Evolutionary conservation across 306 rosid genomes (phyloP).

Genomic region (Prunus padus): DNA sequence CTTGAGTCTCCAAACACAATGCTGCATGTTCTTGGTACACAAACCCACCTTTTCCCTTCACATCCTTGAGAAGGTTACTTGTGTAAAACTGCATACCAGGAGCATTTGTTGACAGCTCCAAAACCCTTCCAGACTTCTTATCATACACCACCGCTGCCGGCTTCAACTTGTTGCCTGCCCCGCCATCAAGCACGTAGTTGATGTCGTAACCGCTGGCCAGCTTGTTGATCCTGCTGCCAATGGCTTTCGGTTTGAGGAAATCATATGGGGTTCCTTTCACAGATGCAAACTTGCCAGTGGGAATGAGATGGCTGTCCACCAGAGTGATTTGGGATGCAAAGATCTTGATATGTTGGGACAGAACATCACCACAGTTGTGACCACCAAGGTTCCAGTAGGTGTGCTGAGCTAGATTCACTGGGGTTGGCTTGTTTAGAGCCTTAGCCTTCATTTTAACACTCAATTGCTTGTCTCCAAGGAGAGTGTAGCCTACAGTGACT

Average conservation of each 20-base stretch:
- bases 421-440: constrained; percentile 82
- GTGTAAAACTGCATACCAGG: constrained; percentile 88
- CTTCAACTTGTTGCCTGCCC: constrained; percentile 26
- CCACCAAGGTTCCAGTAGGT: constrained; percentile 84
- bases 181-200: constrained; percentile 64
- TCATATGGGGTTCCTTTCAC: constrained; percentile 76
- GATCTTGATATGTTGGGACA: constrained; percentile 53
- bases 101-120: constrained; percentile 59
- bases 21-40: constrained; percentile 54
- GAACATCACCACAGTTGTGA: constrained; percentile 71
- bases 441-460: constrained; percentile 55
- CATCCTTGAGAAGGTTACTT: constrained; percentile 44
- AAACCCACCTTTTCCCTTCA: constrained; percentile 67
- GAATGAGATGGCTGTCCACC: constrained; percentile 60
- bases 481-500: constrained; percentile 56
- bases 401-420: constrained; percentile 79
- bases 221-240: constrained; percentile 65
- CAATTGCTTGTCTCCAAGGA: constrained; percentile 43
- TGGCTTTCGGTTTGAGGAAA: constrained; percentile 53
- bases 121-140: constrained; percentile 57
- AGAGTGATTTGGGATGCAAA: constrained; percentile 64
- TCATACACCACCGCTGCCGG: constrained; percentile 57
- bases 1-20: constrained; percentile 72
- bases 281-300: constrained; percentile 62
- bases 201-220: constrained; percentile 67